These are phyloP conservation scores for Polygonum maritimum DNA, from an alignment of 148 eudicot species.

Conservation along the genomic window DNA sequence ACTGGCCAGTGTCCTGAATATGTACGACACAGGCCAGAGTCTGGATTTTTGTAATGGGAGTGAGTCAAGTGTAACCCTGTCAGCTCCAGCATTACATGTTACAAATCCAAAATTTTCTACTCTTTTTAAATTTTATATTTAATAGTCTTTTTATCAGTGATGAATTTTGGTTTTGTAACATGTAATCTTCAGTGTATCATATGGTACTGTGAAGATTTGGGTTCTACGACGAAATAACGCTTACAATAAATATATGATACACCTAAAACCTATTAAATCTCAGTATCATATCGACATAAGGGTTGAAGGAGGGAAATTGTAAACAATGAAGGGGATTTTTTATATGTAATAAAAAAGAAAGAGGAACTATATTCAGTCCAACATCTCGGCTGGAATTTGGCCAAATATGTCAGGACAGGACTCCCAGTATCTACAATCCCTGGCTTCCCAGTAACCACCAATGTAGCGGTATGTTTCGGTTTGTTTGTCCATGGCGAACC, in stretches of 20 bases:
- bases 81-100: neutral
- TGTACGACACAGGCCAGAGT: neutral
- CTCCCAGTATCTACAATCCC: slow-evolving; percentile 65
- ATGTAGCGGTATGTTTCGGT: slow-evolving; percentile 39
- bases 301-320: too few species aligned
- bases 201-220: too few species aligned
- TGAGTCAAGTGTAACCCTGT: neutral
- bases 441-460: slow-evolving; percentile 93
- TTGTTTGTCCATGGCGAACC: slow-evolving; percentile 70
- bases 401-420: slow-evolving; percentile 84
- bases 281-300: too few species aligned
- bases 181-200: too few species aligned
- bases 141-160: neutral
- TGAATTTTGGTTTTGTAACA: too few species aligned
- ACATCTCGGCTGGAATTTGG: slow-evolving; percentile 51
- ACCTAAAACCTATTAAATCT: too few species aligned
- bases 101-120: neutral
- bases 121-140: too few species aligned
- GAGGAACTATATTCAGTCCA: slow-evolving; percentile 20
- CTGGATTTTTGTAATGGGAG: neutral
- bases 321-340: too few species aligned
- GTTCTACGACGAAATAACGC: neutral
- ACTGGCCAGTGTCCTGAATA: neutral
- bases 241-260: too few species aligned
- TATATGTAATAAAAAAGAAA: too few species aligned